Base-by-base conservation (phyloP, 192 early-diverging fungal species). In the Coemansia sp. region DNA sequence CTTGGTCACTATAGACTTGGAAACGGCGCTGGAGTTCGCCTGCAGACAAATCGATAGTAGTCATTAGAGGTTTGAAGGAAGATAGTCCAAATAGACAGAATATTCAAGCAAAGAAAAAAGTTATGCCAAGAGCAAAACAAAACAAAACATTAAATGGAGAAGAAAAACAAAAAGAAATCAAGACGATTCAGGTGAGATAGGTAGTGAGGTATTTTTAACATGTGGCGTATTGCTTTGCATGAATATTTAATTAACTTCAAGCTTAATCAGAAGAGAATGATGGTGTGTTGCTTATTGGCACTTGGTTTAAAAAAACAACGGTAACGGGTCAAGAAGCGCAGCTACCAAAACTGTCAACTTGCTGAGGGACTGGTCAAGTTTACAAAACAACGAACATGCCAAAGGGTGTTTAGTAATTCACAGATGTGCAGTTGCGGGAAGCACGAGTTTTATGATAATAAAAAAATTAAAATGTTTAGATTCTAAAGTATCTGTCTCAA, bases 11-110 rank as follows among this genome's bases (percentile, higher is more conserved):
- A 15, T 82, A 66, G 12, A 75, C 33, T 3, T 2, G 38, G 60
- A 59, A 70, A 54, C 77, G 60, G 42, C 70, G 72, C 44, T 66
- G 68, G 49, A 82, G 66, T 49, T 74, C 75, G 43, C 80, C 80
- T 13, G 68, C 46, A 9, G 80, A 77, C 38, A 82, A 59, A 20
- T 70, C 54, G 42, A 76, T n/a, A 8, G 24, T 46, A 18, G 16
- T 46, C 44, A 46, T 44, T 18, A 46, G 44, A 46, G 15, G 36
- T 12, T 22, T 29, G 20, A 15, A 36, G 18, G 4, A 47, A 22
- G 27, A 67, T 24, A 67, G 63, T 38, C 63, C 57, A 46, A 33
- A 65, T 20, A 63, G 24, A 63, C 33, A 66, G 31, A 52, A 36
- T 36, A 36, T 36, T 8, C 36, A 43, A 41, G 38, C 40, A 57